A percentile compares a stretch with the other conserved stretches of the same genome.
Evolutionary conservation across 192 early-diverging fungal species (phyloP).

Genomic region (Coemansia aciculifera): DNA sequence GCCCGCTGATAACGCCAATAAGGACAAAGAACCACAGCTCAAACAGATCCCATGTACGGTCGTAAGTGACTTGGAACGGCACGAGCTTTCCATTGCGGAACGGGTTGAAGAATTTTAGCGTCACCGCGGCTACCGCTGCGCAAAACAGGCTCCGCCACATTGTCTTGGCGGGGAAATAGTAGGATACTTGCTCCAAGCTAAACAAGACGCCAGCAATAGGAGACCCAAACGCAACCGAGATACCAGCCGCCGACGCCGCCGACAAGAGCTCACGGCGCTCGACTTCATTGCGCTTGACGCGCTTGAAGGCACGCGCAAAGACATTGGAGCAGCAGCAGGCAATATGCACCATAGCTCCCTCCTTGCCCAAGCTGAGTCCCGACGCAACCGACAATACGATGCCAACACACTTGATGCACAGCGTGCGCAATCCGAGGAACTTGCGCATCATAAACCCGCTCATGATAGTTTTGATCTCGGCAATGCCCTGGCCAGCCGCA

Average conservation of each 20-base stretch:
- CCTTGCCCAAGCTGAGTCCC: slow-evolving; percentile 90
- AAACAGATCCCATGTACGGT: slow-evolving; percentile 88
- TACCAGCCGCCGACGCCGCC: slow-evolving; percentile 91
- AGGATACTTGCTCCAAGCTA: slow-evolving; percentile 59
- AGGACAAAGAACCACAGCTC: slow-evolving; percentile 86
- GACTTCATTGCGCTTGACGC: slow-evolving; percentile 82
- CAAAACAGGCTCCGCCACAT: slow-evolving; percentile 96
- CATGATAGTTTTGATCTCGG: slow-evolving; percentile 82
- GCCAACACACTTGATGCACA: slow-evolving; percentile 84
- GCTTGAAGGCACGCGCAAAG: slow-evolving; percentile 71
- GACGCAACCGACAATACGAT: slow-evolving; percentile 86
- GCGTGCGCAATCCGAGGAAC: slow-evolving; percentile 70
- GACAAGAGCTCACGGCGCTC: slow-evolving; percentile 82
- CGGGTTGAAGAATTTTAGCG: slow-evolving; percentile 80
- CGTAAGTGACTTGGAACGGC: slow-evolving; percentile 85
- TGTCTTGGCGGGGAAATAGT: slow-evolving; percentile 86
- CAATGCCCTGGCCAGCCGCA: slow-evolving; percentile 76
- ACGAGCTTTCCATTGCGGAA: slow-evolving; percentile 84
- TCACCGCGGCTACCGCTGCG: slow-evolving; percentile 85
- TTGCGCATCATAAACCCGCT: slow-evolving; percentile 72
- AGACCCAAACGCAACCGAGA: slow-evolving; percentile 95
- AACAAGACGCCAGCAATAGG: slow-evolving; percentile 87
- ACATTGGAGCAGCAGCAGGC: slow-evolving; percentile 93
- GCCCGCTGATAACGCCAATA: slow-evolving; percentile 73
- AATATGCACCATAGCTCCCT: slow-evolving; percentile 95